Evolutionary conservation across 306 rosid species (phyloP).

Genomic region (Sophora flavescens): DNA sequence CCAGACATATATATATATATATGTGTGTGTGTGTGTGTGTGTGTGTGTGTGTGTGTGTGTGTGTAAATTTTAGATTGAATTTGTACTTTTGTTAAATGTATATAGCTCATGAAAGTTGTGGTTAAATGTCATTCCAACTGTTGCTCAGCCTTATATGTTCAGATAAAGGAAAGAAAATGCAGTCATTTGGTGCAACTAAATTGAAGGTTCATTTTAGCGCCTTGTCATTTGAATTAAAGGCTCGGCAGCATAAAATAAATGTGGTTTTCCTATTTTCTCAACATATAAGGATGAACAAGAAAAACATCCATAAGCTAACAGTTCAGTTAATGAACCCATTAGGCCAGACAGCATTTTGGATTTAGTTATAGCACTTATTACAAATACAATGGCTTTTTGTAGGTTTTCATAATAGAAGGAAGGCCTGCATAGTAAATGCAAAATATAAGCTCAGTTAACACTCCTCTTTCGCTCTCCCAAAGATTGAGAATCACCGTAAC

Average conservation of each 20-base stretch:
- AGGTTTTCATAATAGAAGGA: background rate
- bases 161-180: background rate
- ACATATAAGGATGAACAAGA: constrained; percentile 2
- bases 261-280: background rate
- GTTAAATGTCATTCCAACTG: constrained; percentile 1
- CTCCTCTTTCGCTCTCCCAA: constrained; percentile 31
- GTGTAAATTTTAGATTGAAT: background rate
- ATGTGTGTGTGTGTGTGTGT: too few species aligned
- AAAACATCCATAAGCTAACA: background rate
- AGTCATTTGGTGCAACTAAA: background rate
- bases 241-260: background rate
- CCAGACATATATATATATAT: too few species aligned
- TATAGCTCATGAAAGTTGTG: background rate
- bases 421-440: background rate
- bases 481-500: constrained; percentile 74
- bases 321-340: background rate
- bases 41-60: too few species aligned
- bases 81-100: background rate
- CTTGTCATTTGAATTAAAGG: background rate
- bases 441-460: background rate
- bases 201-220: background rate
- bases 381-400: background rate
- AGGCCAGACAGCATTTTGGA: background rate
- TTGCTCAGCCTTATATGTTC: background rate
- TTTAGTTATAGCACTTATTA: background rate